phyloP scores from a whole-genome alignment of 768 basidiomycete species.

The Mycena epipterygia region DNA sequence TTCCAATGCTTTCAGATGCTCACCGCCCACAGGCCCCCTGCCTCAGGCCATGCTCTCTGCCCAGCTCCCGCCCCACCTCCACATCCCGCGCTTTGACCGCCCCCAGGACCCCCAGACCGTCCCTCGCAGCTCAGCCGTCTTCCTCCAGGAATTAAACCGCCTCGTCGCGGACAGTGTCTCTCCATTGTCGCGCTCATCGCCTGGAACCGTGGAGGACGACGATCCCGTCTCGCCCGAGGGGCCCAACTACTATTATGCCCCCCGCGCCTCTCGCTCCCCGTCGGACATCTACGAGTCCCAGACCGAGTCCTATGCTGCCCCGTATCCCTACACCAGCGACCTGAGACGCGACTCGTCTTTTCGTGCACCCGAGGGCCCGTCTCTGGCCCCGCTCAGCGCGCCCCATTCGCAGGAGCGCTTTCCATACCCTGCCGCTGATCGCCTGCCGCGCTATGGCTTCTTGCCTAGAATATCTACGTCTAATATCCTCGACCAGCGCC shows the following conservation, averaged over 20 bases:
- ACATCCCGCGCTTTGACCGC: slow-evolving; percentile 39
- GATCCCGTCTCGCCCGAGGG: slow-evolving; percentile 49
- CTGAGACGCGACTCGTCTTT: slow-evolving; percentile 20
- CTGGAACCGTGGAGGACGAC: slow-evolving; percentile 54
- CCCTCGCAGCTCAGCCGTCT: slow-evolving; percentile 32
- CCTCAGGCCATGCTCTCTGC: slow-evolving; percentile 28
- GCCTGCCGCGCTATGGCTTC: slow-evolving; percentile 38
- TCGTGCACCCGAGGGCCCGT: slow-evolving; percentile 35
- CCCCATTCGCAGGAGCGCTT: slow-evolving; percentile 62
- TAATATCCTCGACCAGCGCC: slow-evolving; percentile 66
- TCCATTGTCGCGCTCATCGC: slow-evolving; percentile 44
- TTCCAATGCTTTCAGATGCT: not conserved
- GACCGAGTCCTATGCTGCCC: slow-evolving; percentile 39
- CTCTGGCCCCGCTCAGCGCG: slow-evolving; percentile 52
- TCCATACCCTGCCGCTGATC: slow-evolving; percentile 36
- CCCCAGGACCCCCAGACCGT: slow-evolving; percentile 27
- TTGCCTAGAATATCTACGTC: slow-evolving; percentile 47
- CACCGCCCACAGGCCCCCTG: not conserved
- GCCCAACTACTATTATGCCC: slow-evolving; percentile 48
- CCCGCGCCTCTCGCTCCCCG: slow-evolving; percentile 49
- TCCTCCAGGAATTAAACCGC: slow-evolving; percentile 43
- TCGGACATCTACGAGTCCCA: slow-evolving; percentile 37
- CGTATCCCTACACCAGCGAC: slow-evolving; percentile 35
- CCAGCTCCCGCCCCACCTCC: slow-evolving; percentile 39
- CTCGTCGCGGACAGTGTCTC: slow-evolving; percentile 37